Percentiles rank a stretch among this genome's conserved stretches.
These are phyloP conservation scores for Fusarium abutilonis DNA, from an alignment of 2,329 filamentous ascomycete species.

Conservation along the genomic window DNA sequence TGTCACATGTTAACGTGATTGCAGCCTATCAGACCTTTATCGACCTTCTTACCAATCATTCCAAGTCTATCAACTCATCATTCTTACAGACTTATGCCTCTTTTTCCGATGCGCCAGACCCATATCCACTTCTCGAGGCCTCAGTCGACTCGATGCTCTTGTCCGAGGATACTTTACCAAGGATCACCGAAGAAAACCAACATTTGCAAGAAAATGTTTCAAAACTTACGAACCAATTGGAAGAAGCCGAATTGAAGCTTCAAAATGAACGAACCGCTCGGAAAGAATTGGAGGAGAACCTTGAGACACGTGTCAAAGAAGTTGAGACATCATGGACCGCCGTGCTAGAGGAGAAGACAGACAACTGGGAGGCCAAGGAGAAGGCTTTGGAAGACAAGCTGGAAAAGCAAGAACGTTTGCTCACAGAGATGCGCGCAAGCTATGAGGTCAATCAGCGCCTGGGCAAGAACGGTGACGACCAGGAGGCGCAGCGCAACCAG, in stretches of 20 bases:
- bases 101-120: constrained; percentile 93
- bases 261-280: constrained; percentile 79
- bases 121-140: constrained; percentile 94
- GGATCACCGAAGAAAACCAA: constrained; percentile 86
- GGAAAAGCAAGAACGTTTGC: constrained; percentile 88
- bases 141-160: constrained; percentile 93
- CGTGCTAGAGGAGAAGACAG: constrained; percentile 90
- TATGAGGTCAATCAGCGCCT: constrained; percentile 96
- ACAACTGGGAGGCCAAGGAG: constrained; percentile 97
- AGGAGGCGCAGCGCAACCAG: constrained; percentile 66
- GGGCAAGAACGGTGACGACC: constrained; percentile 74
- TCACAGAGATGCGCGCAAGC: constrained; percentile 95
- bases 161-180: constrained; percentile 91
- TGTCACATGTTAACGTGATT: constrained; percentile 14
- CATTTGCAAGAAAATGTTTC: constrained; percentile 83
- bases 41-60: constrained; percentile 94
- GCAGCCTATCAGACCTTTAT: constrained; percentile 97
- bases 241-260: constrained; percentile 82
- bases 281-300: constrained; percentile 77
- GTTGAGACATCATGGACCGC: constrained; percentile 90
- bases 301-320: constrained; percentile 85
- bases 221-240: constrained; percentile 80
- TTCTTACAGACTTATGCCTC: constrained; percentile 94
- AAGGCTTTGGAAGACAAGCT: constrained; percentile 90
- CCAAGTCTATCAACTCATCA: constrained; percentile 90